Base-by-base conservation (phyloP, 148 eudicot species). In the Persicaria maculosa region DNA sequence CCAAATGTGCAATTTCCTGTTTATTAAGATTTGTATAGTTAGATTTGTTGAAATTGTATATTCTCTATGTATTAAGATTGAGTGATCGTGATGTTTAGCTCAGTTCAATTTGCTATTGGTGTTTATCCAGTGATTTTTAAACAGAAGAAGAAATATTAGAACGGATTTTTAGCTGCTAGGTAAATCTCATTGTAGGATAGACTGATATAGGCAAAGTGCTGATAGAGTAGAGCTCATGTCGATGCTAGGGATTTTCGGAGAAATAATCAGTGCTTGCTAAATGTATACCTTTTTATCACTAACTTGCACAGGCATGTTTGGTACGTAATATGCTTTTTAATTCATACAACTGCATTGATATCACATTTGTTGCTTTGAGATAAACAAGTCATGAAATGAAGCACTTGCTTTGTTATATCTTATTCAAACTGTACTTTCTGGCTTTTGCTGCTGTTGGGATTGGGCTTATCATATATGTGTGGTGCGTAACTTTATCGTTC, bases 201-300 rank as follows among this genome's bases (percentile, higher is more conserved):
- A 20, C 0, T 20, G 22, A 20, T 20, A 20, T 20, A 20, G 22
- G 22, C 22, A 89, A 85, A 93, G 81, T 76, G 98, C 96, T 70
- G 96, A 90, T 82, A 80, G 81, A 84, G 83, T 89, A 17, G 98
- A 93, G 74, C 96, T 93, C 75, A 87, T 93, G 98, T 88, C 90
- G 17, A 84, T 93, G 90, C 82, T 93, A 86, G 98, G 98, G 58
- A 10, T 84, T 9, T 93, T 93, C 78, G 98, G 96, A 57, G 98
- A 93, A 44, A 80, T 90, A 72, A 47, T 86, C 75, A 93, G 98
- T 74, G 96, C 93, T 78, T 50, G 78, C 80, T 96, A 93, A 81
- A 87, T 93, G 98, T 93, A 93, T 64, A 45, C 69, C 40, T 64
- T 36, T 17, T 31, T 64, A 20, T 31, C 25, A 58, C 64, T 20